A percentile compares a stretch with the other conserved stretches of the same genome.
Conservation (phyloP, 2,329 filamentous ascomycete species). For the Microcyclosporella mali region DNA sequence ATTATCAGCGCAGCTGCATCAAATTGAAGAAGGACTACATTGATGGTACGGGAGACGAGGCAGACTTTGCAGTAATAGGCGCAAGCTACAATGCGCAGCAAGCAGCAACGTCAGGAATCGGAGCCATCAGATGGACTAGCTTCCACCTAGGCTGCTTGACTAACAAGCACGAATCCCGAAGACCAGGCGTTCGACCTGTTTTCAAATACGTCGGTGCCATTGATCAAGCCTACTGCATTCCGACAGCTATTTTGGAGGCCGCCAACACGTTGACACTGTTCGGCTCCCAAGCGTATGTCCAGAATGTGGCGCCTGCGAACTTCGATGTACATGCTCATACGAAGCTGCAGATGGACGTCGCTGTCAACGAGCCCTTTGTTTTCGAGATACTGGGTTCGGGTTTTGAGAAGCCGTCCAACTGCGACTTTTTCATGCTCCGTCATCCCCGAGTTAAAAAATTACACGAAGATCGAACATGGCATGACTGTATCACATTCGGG, state of each 20-base stretch:
- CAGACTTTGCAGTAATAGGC: constrained; percentile 75
- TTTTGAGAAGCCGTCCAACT: constrained; percentile 66
- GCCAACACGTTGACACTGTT: constrained; percentile 40
- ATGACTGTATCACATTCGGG: constrained; percentile 61
- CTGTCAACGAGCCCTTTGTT: constrained; percentile 67
- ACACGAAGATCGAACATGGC: constrained; percentile 66
- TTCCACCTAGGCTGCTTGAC: constrained; percentile 72
- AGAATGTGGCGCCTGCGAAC: constrained; percentile 12
- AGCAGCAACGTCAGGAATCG: constrained; percentile 51
- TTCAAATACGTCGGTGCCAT: constrained; percentile 60
- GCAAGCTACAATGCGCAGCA: constrained; percentile 63
- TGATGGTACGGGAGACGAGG: constrained; percentile 68
- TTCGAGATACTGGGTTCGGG: constrained; percentile 76
- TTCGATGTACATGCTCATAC: constrained; percentile 20
- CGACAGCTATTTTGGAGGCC: constrained; percentile 38
- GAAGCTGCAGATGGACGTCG: constrained; percentile 35
- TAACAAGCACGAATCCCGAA: constrained; percentile 57
- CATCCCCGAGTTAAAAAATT: constrained; percentile 73
- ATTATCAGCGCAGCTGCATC: constrained; percentile 45
- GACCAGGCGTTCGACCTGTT: constrained; percentile 47
- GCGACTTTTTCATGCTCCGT: constrained; percentile 65
- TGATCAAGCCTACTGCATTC: constrained; percentile 43
- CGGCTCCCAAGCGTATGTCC: constrained; percentile 27
- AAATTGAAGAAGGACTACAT: constrained; percentile 89
- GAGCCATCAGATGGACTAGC: constrained; percentile 60